A percentile compares a stretch with the other conserved stretches of the same genome.
Conservation (phyloP, 306 rosid species). For the Malus domestica region ASM211411v1 NC_041790.1:12629501-12630000, state of each 20-base stretch:
- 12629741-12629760: neutral
- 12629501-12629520: neutral
- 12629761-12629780: too few species aligned
- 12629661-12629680: neutral
- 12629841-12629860: neutral
- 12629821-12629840: neutral
- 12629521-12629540: neutral
- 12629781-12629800: too few species aligned
- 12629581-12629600: too few species aligned
- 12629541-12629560: constrained; percentile 2
- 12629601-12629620: too few species aligned
- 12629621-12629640: too few species aligned
- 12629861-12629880: neutral
- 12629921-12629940: neutral
- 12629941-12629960: neutral
- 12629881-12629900: neutral
- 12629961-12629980: neutral
- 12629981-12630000: neutral
- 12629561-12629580: neutral
- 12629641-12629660: neutral
- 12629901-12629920: neutral
- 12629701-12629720: neutral
- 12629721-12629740: neutral
- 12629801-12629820: neutral
- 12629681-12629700: neutral